Evolutionary conservation across 108 stramenopile genomes (phyloP).

Genomic region (Ochromonas danica): DNA sequence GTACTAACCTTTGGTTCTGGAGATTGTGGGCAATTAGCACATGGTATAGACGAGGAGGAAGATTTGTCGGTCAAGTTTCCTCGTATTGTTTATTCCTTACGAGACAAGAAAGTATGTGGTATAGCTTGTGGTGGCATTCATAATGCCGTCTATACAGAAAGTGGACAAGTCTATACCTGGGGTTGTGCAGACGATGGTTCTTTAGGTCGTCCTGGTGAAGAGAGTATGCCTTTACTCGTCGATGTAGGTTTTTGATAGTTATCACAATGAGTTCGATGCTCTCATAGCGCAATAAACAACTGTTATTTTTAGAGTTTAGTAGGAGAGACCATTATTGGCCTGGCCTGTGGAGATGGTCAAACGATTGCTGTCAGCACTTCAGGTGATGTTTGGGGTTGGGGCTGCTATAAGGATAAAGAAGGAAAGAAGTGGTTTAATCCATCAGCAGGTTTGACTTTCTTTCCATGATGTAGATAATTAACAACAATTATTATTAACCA

Average conservation of each 20-base stretch:
- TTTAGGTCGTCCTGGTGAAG: slow-evolving; percentile 63
- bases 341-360: slow-evolving; percentile 73
- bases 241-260: slow-evolving; percentile 42
- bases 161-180: slow-evolving; percentile 78
- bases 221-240: slow-evolving; percentile 40
- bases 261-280: not conserved
- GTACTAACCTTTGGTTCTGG: slow-evolving; percentile 55
- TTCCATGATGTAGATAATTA: not conserved
- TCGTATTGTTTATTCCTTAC: slow-evolving; percentile 45
- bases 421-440: slow-evolving; percentile 39
- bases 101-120: slow-evolving; percentile 43
- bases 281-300: not conserved
- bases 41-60: slow-evolving; percentile 28
- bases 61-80: slow-evolving; percentile 37
- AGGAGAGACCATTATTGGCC: slow-evolving; percentile 51
- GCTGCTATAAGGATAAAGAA: slow-evolving; percentile 60
- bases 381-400: slow-evolving; percentile 48
- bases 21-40: slow-evolving; percentile 64
- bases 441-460: slow-evolving; percentile 8
- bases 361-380: slow-evolving; percentile 60
- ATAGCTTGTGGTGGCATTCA: slow-evolving; percentile 78
- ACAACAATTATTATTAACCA: not conserved
- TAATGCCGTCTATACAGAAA: slow-evolving; percentile 60
- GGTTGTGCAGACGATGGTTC: slow-evolving; percentile 82
- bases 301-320: slow-evolving; percentile 5